A percentile compares a stretch with the other conserved stretches of the same genome.
These are phyloP conservation scores for Pseudocercospora fijiensis DNA, from an alignment of 2,329 filamentous ascomycete species.

Conservation along the genomic window DNA sequence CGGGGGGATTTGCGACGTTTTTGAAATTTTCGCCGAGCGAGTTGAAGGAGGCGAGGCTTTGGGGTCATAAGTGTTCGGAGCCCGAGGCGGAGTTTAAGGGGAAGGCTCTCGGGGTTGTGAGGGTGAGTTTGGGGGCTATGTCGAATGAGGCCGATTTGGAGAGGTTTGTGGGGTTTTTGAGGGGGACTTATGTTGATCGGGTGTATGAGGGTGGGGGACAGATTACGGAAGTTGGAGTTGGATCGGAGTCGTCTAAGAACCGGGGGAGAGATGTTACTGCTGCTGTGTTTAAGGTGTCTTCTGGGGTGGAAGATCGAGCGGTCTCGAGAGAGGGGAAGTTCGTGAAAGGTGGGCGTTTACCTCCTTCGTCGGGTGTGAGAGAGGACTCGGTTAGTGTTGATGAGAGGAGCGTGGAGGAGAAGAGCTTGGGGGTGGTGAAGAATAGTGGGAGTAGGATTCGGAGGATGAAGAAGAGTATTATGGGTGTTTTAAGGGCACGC, in stretches of 20 bases:
- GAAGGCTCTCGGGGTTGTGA: slow-evolving; percentile 83
- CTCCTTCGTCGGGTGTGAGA: slow-evolving; percentile 9
- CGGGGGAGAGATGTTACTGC: slow-evolving; percentile 12
- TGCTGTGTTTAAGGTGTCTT: slow-evolving; percentile 14
- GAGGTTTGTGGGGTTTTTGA: slow-evolving; percentile 55
- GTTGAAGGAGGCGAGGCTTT: slow-evolving; percentile 75
- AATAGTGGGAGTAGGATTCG: slow-evolving; percentile 11
- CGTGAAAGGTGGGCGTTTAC: slow-evolving; percentile 4
- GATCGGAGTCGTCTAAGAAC: slow-evolving; percentile 6
- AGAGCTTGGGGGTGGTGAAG: slow-evolving; percentile 17
- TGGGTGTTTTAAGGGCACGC: slow-evolving; percentile 13
- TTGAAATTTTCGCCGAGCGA: slow-evolving; percentile 73
- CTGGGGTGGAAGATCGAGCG: slow-evolving; percentile 4
- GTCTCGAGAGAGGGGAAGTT: slow-evolving; percentile 1
- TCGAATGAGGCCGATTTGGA: slow-evolving; percentile 73
- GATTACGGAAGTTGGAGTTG: slow-evolving; percentile 15
- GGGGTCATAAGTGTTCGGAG: slow-evolving; percentile 77
- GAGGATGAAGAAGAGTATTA: slow-evolving; percentile 20
- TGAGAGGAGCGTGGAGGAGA: slow-evolving; percentile 3
- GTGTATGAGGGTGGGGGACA: slow-evolving; percentile 14
- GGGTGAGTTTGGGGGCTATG: slow-evolving; percentile 85
- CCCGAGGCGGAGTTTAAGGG: slow-evolving; percentile 77
- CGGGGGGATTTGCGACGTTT: slow-evolving; percentile 73
- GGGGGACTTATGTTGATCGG: slow-evolving; percentile 28
- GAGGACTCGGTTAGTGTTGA: not conserved